These are phyloP conservation scores for Cordyceps militaris DNA, from an alignment of 2,329 filamentous ascomycete species.

Conservation along the genomic window DNA sequence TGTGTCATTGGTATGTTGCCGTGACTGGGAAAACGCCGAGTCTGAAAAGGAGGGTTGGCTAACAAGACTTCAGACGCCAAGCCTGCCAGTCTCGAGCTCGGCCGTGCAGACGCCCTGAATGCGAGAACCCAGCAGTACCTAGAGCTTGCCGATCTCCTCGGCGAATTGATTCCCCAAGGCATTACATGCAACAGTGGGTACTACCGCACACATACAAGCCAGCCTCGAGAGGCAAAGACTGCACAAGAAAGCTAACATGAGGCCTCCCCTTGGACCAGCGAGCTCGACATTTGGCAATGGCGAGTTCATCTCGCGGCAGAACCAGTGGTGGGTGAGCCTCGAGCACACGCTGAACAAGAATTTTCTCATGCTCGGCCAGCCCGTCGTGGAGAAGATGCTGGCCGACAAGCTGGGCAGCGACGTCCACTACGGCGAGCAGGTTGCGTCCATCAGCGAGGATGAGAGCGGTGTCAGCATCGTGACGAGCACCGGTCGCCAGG, in stretches of 20 bases:
- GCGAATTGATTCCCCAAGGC: slow-evolving; percentile 34
- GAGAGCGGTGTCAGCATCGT: slow-evolving; percentile 36
- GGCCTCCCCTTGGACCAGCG: slow-evolving; percentile 25
- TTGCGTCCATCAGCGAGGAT: slow-evolving; percentile 48
- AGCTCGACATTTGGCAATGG: slow-evolving; percentile 41
- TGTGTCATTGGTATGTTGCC: slow-evolving; percentile 28
- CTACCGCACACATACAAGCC: background rate
- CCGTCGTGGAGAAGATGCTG: slow-evolving; percentile 36
- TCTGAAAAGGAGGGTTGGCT: background rate
- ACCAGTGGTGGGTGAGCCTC: slow-evolving; percentile 40
- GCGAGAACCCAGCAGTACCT: slow-evolving; percentile 42
- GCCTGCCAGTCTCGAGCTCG: slow-evolving; percentile 30
- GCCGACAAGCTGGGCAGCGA: slow-evolving; percentile 25
- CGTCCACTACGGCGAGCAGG: slow-evolving; percentile 33
- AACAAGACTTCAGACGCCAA: slow-evolving; percentile 30
- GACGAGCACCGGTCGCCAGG: slow-evolving; percentile 25
- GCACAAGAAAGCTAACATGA: background rate
- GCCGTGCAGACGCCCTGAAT: slow-evolving; percentile 41
- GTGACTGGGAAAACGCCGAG: background rate
- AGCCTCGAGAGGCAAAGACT: background rate
- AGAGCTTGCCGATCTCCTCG: slow-evolving; percentile 36
- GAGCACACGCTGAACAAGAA: slow-evolving; percentile 39
- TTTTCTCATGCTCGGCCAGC: slow-evolving; percentile 44
- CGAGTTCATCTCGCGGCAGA: slow-evolving; percentile 40
- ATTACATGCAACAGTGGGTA: slow-evolving; percentile 43